Base-by-base conservation (phyloP, 306 rosid genomes). In the Dalbergia cultrata region DNA sequence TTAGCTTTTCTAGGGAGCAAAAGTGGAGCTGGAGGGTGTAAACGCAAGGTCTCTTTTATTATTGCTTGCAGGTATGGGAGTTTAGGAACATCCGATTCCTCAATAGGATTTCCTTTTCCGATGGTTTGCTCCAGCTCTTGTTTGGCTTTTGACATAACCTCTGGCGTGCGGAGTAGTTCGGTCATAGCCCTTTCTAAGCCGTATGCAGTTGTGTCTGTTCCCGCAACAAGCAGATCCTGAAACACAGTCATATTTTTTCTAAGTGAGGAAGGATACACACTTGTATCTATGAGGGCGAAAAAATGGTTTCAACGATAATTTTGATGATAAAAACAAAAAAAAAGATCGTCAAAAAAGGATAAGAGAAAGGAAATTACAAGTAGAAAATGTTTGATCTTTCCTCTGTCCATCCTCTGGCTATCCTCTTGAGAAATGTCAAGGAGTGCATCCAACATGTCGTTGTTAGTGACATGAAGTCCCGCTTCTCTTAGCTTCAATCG, bases 41-140 rank as follows among this genome's bases (percentile, higher is more conserved):
- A 47, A 2, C 13, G 53, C 12, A 47, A 47, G 13, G 14, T 9
- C 53, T 47, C 53, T 12, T 47, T 47, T 47, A 47, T 13, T 9
- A 47, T 47, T 47, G 53, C 53, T 47, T 84, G 90, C 18, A 86
- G 13, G 70, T 84, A 89, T 0, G 87, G 88, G 6, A 87, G 64
- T 6, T 72, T 77, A 9, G 83, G 10, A 61, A 87, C 64, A 70
- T 85, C 86, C 1, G 88, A 77, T 81, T 89, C 92, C 65, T 78
- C 72, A 9, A 87, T 45, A 9, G 83, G 86, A 17, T 83, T 85
- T 1, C 80, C 87, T 87, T 62, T 87, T 47, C 89, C 92, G 14
- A 89, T 87, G 56, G 50, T 77, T 54, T 80, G 43, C 9, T 52
- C 44, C 4, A 77, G 77, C 71, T 87, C 89, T 75, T 44, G 52